Evolutionary conservation across 495 filamentous ascomycete species (phyloP).

Genomic region (Trichoderma virens): DNA sequence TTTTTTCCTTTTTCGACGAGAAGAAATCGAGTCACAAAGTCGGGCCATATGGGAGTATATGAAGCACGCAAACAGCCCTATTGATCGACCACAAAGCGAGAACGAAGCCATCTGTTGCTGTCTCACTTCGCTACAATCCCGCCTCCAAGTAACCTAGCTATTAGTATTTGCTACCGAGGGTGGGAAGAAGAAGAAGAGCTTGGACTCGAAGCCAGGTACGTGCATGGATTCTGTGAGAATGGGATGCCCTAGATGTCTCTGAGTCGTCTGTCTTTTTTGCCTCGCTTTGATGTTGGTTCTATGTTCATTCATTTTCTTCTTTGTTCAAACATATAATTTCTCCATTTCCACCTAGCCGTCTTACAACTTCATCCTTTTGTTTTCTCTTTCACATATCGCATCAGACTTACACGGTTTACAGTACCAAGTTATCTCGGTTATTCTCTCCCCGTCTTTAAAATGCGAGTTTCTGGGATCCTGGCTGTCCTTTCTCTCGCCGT

Average conservation of each 20-base stretch:
- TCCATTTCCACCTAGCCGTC: no score
- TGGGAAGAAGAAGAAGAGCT: neutral
- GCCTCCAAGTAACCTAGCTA: neutral
- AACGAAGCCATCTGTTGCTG: neutral
- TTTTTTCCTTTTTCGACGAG: neutral
- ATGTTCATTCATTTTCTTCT: no score
- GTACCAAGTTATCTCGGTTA: no score
- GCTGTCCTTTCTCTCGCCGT: slow-evolving; percentile 21
- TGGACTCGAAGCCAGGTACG: no score
- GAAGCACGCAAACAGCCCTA: neutral
- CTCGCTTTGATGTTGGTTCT: neutral
- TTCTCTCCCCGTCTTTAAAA: slow-evolving; percentile 12
- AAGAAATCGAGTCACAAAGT: neutral
- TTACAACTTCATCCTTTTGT: no score
- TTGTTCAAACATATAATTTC: no score
- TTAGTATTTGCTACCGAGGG: neutral
- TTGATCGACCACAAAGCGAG: neutral
- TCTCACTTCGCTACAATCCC: slow-evolving; percentile 8
- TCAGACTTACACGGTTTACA: no score
- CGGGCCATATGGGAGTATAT: neutral
- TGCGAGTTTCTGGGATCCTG: slow-evolving; percentile 18
- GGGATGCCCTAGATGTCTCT: neutral
- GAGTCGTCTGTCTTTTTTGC: neutral
- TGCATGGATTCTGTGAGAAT: neutral
- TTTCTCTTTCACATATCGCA: no score